Evolutionary conservation across 2,329 filamentous ascomycete species (phyloP).

Genomic region (Aschersonia sp.): DNA sequence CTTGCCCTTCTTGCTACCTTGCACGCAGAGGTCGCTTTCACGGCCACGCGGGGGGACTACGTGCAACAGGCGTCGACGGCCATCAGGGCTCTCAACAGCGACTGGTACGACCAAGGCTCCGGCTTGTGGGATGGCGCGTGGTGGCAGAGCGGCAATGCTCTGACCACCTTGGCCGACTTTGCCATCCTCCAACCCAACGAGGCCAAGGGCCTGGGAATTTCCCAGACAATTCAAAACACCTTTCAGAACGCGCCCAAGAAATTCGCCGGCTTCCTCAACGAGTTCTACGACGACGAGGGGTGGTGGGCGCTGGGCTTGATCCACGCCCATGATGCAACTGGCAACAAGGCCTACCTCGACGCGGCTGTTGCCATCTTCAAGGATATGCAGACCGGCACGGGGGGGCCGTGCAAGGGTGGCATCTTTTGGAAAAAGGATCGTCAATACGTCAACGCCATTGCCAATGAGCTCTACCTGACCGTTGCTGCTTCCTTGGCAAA

Average conservation of each 20-base stretch:
- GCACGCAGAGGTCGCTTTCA: background rate
- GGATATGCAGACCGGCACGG: constrained; percentile 35
- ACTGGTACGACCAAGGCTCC: constrained; percentile 43
- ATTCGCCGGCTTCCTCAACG: constrained; percentile 29
- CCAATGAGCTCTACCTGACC: constrained; percentile 42
- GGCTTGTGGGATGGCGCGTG: constrained; percentile 53
- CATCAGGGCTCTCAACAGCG: constrained; percentile 31
- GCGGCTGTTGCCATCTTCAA: constrained; percentile 38
- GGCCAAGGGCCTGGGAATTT: constrained; percentile 22
- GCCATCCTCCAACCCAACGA: constrained; percentile 16
- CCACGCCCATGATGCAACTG: constrained; percentile 38
- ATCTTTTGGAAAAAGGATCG: constrained; percentile 41
- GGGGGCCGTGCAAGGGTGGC: constrained; percentile 32
- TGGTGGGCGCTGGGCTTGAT: constrained; percentile 51
- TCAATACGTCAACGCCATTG: constrained; percentile 37
- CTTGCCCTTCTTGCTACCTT: background rate
- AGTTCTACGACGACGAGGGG: constrained; percentile 44
- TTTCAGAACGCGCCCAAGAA: constrained; percentile 28
- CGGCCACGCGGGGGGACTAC: constrained; percentile 11
- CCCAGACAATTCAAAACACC: constrained; percentile 26
- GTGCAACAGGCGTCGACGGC: constrained; percentile 16
- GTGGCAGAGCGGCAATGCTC: constrained; percentile 59
- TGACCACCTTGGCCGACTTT: constrained; percentile 48
- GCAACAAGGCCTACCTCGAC: constrained; percentile 34
- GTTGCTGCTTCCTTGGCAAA: constrained; percentile 39